Percentiles rank a stretch among this genome's conserved stretches.
Evolutionary conservation across 1,139 yeast genomes (phyloP).

Genomic region (Insectozyma bohioensis): DNA sequence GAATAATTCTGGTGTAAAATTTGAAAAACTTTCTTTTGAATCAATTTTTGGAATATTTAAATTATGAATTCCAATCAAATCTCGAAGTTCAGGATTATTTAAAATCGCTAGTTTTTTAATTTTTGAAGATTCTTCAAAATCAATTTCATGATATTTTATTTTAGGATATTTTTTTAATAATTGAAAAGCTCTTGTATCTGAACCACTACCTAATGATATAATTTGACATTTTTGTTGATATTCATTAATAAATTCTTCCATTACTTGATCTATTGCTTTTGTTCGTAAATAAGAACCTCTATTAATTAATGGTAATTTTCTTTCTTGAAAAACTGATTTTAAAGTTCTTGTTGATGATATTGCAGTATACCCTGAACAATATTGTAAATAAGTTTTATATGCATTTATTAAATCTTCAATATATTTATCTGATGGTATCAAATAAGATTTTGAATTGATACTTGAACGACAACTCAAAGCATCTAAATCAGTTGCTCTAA

Average conservation of each 20-base stretch:
- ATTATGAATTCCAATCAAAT: conserved; percentile 18
- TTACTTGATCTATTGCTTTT: conserved; percentile 53
- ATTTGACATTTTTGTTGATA: conserved; percentile 49
- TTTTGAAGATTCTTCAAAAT: conserved; percentile 62
- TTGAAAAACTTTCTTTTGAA: conserved; percentile 24
- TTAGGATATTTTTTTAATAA: conserved; percentile 27
- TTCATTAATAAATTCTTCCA: conserved; percentile 47
- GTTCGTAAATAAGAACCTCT: conserved; percentile 84
- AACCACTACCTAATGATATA: conserved; percentile 90
- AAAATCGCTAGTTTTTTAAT: conserved; percentile 60
- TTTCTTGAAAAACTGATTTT: conserved; percentile 36
- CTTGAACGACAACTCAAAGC: conserved; percentile 75
- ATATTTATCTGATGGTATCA: conserved; percentile 49
- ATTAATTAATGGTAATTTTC: conserved; percentile 76
- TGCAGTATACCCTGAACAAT: conserved; percentile 39
- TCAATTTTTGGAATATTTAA: conserved; percentile 12
- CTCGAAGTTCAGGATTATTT: conserved; percentile 23
- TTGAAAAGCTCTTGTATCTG: conserved; percentile 78
- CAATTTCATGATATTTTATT: conserved; percentile 67
- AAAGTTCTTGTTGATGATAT: conserved; percentile 44
- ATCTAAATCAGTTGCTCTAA: conserved; percentile 79
- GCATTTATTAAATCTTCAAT: conserved; percentile 45
- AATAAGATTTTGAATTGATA: conserved; percentile 55
- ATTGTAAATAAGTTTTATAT: conserved; percentile 35
- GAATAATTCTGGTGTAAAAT: conserved; percentile 32